These are phyloP conservation scores for Coniochaeta sp. DNA, from an alignment of 2,329 filamentous ascomycete species.

Conservation along the genomic window DNA sequence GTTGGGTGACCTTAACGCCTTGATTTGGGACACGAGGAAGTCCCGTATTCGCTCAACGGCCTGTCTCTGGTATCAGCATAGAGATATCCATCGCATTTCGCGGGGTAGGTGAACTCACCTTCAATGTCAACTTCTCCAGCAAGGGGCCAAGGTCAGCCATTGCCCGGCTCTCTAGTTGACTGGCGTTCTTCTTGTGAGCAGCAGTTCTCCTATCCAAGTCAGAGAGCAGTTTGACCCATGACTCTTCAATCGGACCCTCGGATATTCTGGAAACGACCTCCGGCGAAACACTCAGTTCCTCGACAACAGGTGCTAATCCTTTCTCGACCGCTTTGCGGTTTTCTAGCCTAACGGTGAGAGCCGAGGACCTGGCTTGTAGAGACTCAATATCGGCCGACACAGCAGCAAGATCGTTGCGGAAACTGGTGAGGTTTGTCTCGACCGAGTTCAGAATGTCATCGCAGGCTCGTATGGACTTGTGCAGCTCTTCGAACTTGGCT, in stretches of 20 bases:
- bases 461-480: slow-evolving; percentile 81
- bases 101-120: slow-evolving; percentile 40
- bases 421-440: slow-evolving; percentile 84
- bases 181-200: slow-evolving; percentile 60
- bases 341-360: slow-evolving; percentile 75
- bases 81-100: neutral
- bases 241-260: slow-evolving; percentile 83
- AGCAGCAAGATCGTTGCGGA: slow-evolving; percentile 83
- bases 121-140: slow-evolving; percentile 74
- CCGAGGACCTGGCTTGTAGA: slow-evolving; percentile 76
- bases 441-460: slow-evolving; percentile 92
- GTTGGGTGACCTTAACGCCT: slow-evolving; percentile 84
- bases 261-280: slow-evolving; percentile 75
- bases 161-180: slow-evolving; percentile 61
- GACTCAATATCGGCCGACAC: slow-evolving; percentile 96
- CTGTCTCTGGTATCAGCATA: slow-evolving; percentile 25
- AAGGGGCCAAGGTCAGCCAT: slow-evolving; percentile 78
- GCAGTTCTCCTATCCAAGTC: slow-evolving; percentile 76
- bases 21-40: slow-evolving; percentile 90
- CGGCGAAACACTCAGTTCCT: slow-evolving; percentile 85
- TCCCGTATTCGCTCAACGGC: slow-evolving; percentile 92
- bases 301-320: slow-evolving; percentile 77
- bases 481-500: slow-evolving; percentile 80
- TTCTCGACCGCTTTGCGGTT: slow-evolving; percentile 88
- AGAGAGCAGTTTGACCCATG: slow-evolving; percentile 74